Conservation (phyloP, 23 red algal genomes). For the Pyropia haitanensis region DNA sequence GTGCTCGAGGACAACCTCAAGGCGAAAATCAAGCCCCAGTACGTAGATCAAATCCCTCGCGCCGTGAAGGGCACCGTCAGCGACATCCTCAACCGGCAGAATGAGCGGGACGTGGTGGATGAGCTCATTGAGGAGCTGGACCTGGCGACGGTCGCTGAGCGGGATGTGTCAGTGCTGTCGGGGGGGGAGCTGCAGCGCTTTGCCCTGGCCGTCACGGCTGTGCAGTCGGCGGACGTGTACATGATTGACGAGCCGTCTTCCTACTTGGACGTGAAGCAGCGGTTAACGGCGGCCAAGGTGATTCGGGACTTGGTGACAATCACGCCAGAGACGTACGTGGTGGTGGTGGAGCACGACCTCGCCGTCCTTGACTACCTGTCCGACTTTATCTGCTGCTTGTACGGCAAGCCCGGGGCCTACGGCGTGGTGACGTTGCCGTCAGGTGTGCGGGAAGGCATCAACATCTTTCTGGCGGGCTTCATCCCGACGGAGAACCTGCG, state of each 20-base stretch:
- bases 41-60: slow-evolving; percentile 89
- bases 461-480: slow-evolving; percentile 97
- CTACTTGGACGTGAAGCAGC: slow-evolving; percentile 90
- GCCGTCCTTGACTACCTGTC: slow-evolving; percentile 98
- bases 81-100: slow-evolving; percentile 35
- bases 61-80: slow-evolving; percentile 77
- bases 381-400: slow-evolving; percentile 94
- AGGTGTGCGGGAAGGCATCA: slow-evolving; percentile 98
- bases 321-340: slow-evolving; percentile 87
- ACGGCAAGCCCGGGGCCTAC: slow-evolving; percentile 93
- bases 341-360: slow-evolving; percentile 98
- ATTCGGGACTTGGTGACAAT: slow-evolving; percentile 74
- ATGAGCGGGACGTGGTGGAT: slow-evolving; percentile 67
- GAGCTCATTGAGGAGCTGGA: slow-evolving; percentile 68
- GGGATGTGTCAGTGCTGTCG: slow-evolving; percentile 74
- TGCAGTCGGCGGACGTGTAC: slow-evolving; percentile 90
- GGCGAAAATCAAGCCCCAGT: slow-evolving; percentile 98
- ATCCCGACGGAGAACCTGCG: slow-evolving; percentile 97
- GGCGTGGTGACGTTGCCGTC: slow-evolving; percentile 96
- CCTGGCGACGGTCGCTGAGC: slow-evolving; percentile 57
- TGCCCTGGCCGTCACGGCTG: slow-evolving; percentile 68
- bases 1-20: slow-evolving; percentile 88
- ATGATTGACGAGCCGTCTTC: slow-evolving; percentile 98
- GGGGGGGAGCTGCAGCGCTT: slow-evolving; percentile 96
- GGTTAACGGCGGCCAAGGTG: slow-evolving; percentile 72